These are phyloP conservation scores for Chimonanthus praecox DNA, from an alignment of 164 flowering plant species.

Conservation along the genomic window DNA sequence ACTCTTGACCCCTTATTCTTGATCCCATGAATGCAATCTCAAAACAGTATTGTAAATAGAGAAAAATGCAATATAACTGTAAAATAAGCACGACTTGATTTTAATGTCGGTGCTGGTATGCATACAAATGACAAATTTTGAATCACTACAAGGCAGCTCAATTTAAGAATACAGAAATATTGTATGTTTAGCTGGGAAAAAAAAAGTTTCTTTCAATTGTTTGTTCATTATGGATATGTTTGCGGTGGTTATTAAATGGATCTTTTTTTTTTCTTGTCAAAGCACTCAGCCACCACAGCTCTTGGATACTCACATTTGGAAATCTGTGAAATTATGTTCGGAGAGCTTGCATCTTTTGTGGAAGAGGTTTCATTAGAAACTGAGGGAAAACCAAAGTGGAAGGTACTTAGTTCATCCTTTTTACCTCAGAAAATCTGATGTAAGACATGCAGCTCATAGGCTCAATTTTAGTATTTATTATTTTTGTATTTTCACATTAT, in stretches of 20 bases:
- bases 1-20: too few relatives aligned
- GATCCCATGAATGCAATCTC: too few relatives aligned
- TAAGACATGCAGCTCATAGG: background rate
- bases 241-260: background rate
- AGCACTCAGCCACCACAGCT: slow-evolving; percentile 97
- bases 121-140: too few relatives aligned
- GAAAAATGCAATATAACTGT: too few relatives aligned
- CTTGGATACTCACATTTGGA: slow-evolving; percentile 93
- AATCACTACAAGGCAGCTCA: too few relatives aligned
- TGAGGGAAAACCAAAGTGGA: slow-evolving; percentile 96
- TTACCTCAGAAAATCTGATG: background rate
- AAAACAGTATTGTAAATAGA: too few relatives aligned
- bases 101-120: too few relatives aligned
- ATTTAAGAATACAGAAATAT: too few relatives aligned
- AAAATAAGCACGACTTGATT: too few relatives aligned
- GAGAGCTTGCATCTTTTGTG: slow-evolving; percentile 76
- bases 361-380: slow-evolving; percentile 87
- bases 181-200: background rate
- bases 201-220: background rate
- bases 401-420: slow-evolving; percentile 41
- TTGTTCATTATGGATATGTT: background rate
- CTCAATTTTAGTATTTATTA: background rate
- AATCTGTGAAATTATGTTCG: slow-evolving; percentile 86
- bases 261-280: slow-evolving; percentile 18
- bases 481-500: too few relatives aligned